A percentile compares a stretch with the other conserved stretches of the same genome.
Conservation (phyloP, 2,329 filamentous ascomycete genomes). For the Diaporthe sp. region DNA sequence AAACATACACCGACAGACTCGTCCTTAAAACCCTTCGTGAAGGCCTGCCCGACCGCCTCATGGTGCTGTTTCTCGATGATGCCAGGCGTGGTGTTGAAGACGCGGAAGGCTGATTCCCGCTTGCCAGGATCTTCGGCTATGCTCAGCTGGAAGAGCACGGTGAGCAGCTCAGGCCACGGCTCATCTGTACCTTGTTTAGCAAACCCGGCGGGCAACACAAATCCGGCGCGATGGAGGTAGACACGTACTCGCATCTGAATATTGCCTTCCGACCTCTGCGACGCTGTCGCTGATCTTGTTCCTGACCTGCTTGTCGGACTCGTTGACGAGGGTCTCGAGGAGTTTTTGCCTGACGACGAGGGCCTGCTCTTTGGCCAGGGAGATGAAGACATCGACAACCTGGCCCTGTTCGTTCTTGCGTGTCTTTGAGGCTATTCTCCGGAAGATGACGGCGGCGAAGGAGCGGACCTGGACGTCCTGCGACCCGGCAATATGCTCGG, state of each 20-base stretch:
- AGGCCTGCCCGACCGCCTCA: slow-evolving; percentile 88
- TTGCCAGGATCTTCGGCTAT: slow-evolving; percentile 86
- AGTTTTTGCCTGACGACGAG: slow-evolving; percentile 87
- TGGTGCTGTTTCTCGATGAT: slow-evolving; percentile 98
- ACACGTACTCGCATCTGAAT: slow-evolving; percentile 87
- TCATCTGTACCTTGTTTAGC: slow-evolving; percentile 68
- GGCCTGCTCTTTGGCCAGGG: slow-evolving; percentile 80
- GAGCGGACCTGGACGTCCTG: slow-evolving; percentile 86
- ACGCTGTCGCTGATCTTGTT: slow-evolving; percentile 99
- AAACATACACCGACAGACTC: slow-evolving; percentile 79
- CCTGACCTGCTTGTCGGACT: slow-evolving; percentile 81
- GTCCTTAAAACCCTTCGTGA: slow-evolving; percentile 93
- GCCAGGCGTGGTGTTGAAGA: slow-evolving; percentile 93
- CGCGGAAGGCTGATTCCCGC: slow-evolving; percentile 92
- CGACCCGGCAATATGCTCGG: slow-evolving; percentile 89
- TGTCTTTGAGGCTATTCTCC: slow-evolving; percentile 91
- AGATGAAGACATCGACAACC: slow-evolving; percentile 87
- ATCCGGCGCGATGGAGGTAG: not conserved
- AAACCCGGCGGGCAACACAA: not conserved
- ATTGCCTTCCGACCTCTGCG: slow-evolving; percentile 94
- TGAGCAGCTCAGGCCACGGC: slow-evolving; percentile 90
- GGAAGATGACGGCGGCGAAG: slow-evolving; percentile 94
- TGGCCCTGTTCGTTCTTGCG: slow-evolving; percentile 81
- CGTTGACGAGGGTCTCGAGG: slow-evolving; percentile 80
- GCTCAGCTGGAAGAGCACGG: slow-evolving; percentile 89